phyloP scores from a whole-genome alignment of 1,284 basidiomycete genomes.

The Ustilago nuda region DNA sequence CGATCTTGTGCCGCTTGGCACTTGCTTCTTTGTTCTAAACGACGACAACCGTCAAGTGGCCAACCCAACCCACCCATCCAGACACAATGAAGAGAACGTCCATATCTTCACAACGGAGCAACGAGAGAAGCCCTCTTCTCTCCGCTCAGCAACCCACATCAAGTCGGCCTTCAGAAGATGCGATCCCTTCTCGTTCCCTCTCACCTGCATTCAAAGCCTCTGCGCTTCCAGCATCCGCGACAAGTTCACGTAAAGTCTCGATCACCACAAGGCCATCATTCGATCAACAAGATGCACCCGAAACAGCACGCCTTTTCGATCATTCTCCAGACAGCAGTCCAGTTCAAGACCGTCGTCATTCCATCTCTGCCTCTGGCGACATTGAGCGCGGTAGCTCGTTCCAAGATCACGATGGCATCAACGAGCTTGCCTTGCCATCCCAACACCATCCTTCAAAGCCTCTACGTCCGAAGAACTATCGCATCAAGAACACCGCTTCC shows the following conservation, averaged over 20 bases:
- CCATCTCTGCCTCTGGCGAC: conserved; percentile 19
- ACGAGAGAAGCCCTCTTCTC: conserved; percentile 42
- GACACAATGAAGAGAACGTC: conserved; percentile 30
- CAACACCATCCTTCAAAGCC: conserved; percentile 46
- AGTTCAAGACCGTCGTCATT: neutral
- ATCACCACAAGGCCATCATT: conserved; percentile 16
- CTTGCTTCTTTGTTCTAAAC: neutral
- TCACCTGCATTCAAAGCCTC: conserved; percentile 20
- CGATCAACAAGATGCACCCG: conserved; percentile 12
- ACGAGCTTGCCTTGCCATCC: conserved; percentile 44
- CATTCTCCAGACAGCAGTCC: conserved; percentile 4
- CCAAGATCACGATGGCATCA: conserved; percentile 12
- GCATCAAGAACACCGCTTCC: conserved; percentile 20
- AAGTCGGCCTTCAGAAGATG: conserved; percentile 10
- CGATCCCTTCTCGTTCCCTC: conserved; percentile 18
- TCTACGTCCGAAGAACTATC: conserved; percentile 44
- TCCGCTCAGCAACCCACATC: conserved; percentile 19
- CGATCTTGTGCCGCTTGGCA: conserved; percentile 3
- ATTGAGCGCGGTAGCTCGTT: conserved; percentile 24
- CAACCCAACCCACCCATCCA: neutral
- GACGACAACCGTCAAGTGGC: neutral
- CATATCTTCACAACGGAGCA: conserved; percentile 36
- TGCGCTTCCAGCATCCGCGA: neutral
- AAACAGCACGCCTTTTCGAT: conserved; percentile 28
- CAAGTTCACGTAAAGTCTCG: conserved; percentile 31